Conservation (phyloP, 192 early-diverging fungal species). For the Backusella sp. region DNA sequence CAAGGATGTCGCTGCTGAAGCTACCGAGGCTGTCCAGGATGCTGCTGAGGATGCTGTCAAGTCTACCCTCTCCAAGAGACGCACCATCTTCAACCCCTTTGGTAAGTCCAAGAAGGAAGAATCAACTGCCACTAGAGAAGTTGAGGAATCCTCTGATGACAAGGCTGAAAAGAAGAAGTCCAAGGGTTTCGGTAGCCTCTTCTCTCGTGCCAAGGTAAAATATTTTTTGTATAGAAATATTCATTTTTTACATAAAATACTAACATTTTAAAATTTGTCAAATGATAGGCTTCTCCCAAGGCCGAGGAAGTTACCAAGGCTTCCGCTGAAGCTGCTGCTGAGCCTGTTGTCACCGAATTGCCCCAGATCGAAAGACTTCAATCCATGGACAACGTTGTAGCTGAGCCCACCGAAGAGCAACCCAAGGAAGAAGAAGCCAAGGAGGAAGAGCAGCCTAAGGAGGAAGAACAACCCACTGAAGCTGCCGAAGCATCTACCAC, state of each 20-base stretch:
- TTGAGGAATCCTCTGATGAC: background rate
- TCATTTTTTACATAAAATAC: background rate
- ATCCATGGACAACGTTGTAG: background rate
- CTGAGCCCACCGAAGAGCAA: background rate
- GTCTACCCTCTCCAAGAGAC: constrained; percentile 5
- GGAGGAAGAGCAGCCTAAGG: background rate
- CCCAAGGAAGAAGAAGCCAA: background rate
- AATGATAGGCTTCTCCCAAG: constrained; percentile 8
- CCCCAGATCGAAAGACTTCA: constrained; percentile 12
- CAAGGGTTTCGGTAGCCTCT: background rate
- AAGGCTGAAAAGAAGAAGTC: background rate
- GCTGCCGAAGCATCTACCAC: constrained; percentile 3
- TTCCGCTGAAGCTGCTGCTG: background rate
- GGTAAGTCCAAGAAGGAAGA: constrained; percentile 13
- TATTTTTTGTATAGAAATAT: background rate
- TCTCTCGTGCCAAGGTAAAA: constrained; percentile 12
- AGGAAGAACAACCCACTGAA: background rate
- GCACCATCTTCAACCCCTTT: constrained; percentile 19
- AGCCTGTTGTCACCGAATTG: background rate
- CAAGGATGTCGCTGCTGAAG: constrained; percentile 9
- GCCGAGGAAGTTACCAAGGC: background rate
- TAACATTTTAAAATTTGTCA: background rate
- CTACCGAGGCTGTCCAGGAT: constrained; percentile 3
- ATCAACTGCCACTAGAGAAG: constrained; percentile 1
- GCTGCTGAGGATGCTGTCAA: constrained; percentile 27